phyloP scores from a whole-genome alignment of 2,329 filamentous ascomycete species.

The Ceratocystis albifundus region DNA sequence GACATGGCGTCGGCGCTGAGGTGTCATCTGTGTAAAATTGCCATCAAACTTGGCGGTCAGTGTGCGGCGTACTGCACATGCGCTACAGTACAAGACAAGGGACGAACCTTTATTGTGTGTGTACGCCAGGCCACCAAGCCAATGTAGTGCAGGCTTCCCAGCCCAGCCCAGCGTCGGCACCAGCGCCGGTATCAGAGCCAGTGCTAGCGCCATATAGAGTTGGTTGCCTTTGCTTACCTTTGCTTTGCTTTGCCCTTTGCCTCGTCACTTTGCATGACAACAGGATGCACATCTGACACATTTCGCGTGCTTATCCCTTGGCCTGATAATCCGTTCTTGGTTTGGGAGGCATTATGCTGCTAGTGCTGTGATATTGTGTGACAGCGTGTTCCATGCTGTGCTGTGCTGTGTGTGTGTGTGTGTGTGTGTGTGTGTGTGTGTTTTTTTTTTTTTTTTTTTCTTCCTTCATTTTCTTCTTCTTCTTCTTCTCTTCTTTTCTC shows the following conservation, averaged over 20 bases:
- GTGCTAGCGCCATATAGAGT: neutral
- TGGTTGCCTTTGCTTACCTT: neutral
- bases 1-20: neutral
- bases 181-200: too few species aligned
- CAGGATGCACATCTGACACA: constrained; percentile 10
- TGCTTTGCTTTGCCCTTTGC: neutral
- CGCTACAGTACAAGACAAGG: neutral
- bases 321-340: neutral
- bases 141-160: neutral
- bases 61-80: neutral
- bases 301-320: neutral
- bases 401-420: too few species aligned
- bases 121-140: neutral
- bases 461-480: too few species aligned
- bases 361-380: constrained; percentile 1
- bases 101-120: neutral
- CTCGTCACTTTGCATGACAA: constrained; percentile 2
- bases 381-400: neutral
- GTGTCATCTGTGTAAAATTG: neutral
- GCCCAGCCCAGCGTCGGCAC: too few species aligned
- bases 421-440: too few species aligned
- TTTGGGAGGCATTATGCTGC: constrained; percentile 8
- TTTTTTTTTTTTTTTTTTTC: neutral
- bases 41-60: neutral
- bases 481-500: too few species aligned